Conservation (phyloP, 1,284 basidiomycete species). For the Laetiporus sulphureus region DNA sequence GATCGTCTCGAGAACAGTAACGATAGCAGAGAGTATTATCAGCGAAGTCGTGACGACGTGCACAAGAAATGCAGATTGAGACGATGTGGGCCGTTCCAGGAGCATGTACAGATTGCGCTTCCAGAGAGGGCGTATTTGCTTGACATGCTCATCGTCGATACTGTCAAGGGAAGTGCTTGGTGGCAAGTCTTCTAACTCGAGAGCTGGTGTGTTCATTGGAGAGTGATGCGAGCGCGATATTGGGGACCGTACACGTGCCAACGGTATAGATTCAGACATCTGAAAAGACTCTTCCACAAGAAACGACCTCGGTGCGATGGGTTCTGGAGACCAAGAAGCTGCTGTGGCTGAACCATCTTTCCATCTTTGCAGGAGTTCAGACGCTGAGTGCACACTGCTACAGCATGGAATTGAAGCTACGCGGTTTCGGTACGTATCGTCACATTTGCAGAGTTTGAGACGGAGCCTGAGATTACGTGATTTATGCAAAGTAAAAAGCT, state of each 20-base stretch:
- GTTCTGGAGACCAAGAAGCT: too few species aligned
- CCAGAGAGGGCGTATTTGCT: conserved; percentile 39
- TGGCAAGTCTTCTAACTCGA: conserved; percentile 12
- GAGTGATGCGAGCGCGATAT: neutral
- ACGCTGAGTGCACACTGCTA: too few species aligned
- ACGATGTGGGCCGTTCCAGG: conserved; percentile 65
- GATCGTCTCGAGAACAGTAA: conserved; percentile 83
- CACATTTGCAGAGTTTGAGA: neutral
- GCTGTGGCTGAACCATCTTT: too few species aligned
- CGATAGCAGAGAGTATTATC: conserved; percentile 65
- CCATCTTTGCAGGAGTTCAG: too few species aligned
- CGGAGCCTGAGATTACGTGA: neutral
- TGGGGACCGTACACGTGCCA: conserved; percentile 2
- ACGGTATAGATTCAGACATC: conserved; percentile 1
- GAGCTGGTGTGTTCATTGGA: neutral
- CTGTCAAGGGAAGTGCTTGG: conserved; percentile 16
- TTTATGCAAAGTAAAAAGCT: neutral
- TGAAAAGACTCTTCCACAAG: too few species aligned
- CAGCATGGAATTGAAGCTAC: too few species aligned
- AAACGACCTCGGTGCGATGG: too few species aligned
- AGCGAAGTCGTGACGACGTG: conserved; percentile 58
- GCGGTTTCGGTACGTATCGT: too few species aligned
- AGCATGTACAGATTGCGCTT: conserved; percentile 53
- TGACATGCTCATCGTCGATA: conserved; percentile 19
- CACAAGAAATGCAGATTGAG: conserved; percentile 55